Percentiles rank a stretch among this genome's conserved stretches.
These are phyloP conservation scores for Oenanthe javanica DNA, from an alignment of 140 eudicot genomes.

Conservation along the genomic window DNA sequence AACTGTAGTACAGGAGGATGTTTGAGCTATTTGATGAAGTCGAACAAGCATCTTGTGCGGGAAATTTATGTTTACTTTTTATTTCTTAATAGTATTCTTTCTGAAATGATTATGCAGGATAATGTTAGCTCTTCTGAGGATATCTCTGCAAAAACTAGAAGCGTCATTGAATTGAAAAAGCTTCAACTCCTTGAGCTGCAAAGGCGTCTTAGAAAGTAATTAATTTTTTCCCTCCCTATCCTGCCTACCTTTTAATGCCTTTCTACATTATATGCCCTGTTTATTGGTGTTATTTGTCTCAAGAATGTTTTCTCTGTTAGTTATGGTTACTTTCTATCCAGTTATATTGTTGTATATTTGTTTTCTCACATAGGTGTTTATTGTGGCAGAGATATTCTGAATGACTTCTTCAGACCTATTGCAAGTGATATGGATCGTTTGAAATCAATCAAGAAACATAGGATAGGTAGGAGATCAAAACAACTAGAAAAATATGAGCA, in stretches of 20 bases:
- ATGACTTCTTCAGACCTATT: conserved; percentile 81
- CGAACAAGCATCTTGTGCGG: neutral
- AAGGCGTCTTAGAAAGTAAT: conserved; percentile 77
- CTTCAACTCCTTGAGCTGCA: conserved; percentile 88
- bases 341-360: neutral
- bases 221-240: neutral
- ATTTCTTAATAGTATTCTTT: neutral
- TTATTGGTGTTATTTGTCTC: neutral
- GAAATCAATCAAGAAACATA: conserved; percentile 82
- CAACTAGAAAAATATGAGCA: conserved; percentile 91
- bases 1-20: neutral
- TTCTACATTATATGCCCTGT: neutral
- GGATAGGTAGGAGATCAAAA: conserved; percentile 89
- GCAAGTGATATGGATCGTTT: conserved; percentile 69
- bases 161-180: conserved; percentile 90
- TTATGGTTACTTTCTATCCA: neutral
- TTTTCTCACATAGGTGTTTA: neutral
- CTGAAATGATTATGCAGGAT: conserved; percentile 47
- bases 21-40: neutral
- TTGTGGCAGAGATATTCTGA: conserved; percentile 73
- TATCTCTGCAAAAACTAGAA: conserved; percentile 91
- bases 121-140: conserved; percentile 86
- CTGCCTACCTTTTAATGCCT: neutral
- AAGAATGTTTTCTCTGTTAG: neutral
- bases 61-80: neutral